phyloP scores from a whole-genome alignment of 768 basidiomycete species.

The Arthromyces matolae region DNA sequence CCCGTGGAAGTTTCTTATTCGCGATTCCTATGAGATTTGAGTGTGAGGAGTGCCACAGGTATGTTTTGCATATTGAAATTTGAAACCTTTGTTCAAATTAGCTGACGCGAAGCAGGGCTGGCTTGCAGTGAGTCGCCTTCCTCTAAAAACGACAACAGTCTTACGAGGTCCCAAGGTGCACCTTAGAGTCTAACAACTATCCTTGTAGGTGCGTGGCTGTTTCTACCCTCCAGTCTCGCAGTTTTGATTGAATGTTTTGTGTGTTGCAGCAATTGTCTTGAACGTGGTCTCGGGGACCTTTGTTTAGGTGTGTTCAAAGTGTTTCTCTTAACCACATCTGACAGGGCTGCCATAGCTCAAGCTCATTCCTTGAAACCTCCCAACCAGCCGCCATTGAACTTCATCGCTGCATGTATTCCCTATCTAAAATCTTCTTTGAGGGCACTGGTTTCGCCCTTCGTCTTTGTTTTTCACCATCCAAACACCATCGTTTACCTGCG shows the following conservation, averaged over 20 bases:
- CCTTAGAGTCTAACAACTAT: not conserved
- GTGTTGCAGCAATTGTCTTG: conserved; percentile 10
- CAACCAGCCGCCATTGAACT: too few species aligned
- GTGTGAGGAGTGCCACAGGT: conserved; percentile 11
- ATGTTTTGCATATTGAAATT: not conserved
- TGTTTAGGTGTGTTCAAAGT: conserved; percentile 2
- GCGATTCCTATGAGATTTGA: conserved; percentile 7
- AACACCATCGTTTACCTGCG: conserved; percentile 3
- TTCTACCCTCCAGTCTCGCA: not conserved
- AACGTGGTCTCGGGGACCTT: conserved; percentile 7
- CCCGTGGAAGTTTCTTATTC: not conserved
- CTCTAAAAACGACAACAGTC: not conserved
- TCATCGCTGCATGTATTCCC: not conserved
- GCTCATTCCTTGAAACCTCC: too few species aligned
- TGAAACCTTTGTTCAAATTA: not conserved
- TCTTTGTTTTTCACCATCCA: not conserved
- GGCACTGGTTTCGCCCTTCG: not conserved
- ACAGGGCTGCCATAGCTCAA: too few species aligned
- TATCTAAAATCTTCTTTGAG: not conserved
- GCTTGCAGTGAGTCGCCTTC: conserved; percentile 2
- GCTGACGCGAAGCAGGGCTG: conserved; percentile 8
- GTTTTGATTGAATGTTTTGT: not conserved
- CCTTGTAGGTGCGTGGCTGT: conserved; percentile 11
- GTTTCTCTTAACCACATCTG: not conserved
- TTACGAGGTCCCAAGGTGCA: conserved; percentile 2